phyloP scores from a whole-genome alignment of 2,329 filamentous ascomycete genomes.

The Aspergillus novoparasiticus region DNA sequence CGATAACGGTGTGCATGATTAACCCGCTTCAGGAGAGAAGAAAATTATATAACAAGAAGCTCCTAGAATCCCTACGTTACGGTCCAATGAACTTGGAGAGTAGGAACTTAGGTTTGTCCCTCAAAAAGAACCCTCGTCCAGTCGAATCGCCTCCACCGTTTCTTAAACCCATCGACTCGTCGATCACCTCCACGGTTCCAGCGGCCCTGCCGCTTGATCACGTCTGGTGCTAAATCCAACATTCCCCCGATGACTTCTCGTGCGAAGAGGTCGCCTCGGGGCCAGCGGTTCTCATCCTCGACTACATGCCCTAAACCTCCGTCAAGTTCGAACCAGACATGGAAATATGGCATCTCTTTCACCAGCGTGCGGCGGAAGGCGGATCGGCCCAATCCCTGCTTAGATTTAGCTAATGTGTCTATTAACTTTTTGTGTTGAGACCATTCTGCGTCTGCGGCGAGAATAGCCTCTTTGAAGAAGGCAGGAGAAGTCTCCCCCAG shows the following conservation, averaged over 20 bases:
- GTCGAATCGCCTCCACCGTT: conserved; percentile 89
- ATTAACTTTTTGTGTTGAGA: conserved; percentile 93
- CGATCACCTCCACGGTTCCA: conserved; percentile 71
- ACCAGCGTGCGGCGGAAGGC: conserved; percentile 83
- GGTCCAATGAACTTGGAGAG: neutral
- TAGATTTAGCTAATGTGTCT: conserved; percentile 68
- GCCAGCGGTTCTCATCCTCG: conserved; percentile 84
- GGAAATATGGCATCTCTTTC: conserved; percentile 98
- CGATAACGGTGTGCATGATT: neutral
- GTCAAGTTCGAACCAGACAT: conserved; percentile 92
- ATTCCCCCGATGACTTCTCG: conserved; percentile 91
- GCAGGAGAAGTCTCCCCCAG: conserved; percentile 90
- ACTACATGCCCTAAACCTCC: conserved; percentile 91
- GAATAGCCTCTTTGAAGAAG: conserved; percentile 93
- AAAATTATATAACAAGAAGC: neutral
- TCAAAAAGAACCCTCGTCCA: conserved; percentile 71
- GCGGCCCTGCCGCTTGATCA: conserved; percentile 86
- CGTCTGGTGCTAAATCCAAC: conserved; percentile 76
- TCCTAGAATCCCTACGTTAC: neutral
- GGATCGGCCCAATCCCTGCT: conserved; percentile 69
- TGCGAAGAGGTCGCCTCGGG: conserved; percentile 87
- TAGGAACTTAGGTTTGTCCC: conserved; percentile 28
- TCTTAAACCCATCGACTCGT: conserved; percentile 76
- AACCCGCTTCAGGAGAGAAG: neutral
- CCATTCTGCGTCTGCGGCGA: conserved; percentile 89